These are phyloP conservation scores for Penicillium simplicissimum DNA, from an alignment of 495 filamentous ascomycete species.

Conservation along the genomic window DNA sequence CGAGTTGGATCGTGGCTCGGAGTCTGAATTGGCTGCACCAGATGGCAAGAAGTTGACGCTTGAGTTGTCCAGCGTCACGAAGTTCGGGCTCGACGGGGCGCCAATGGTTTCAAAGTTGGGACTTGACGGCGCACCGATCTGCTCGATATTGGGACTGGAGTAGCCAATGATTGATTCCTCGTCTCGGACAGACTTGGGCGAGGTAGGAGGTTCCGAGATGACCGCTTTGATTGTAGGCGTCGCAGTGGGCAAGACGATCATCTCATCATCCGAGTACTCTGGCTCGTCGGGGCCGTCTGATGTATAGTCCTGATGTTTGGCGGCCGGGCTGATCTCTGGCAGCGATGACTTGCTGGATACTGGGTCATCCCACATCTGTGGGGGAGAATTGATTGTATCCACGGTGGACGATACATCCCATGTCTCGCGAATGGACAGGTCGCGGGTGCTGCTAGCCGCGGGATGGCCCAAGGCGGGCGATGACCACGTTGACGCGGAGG, in stretches of 20 bases:
- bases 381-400: slow-evolving; percentile 42
- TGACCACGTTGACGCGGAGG: slow-evolving; percentile 27
- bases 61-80: slow-evolving; percentile 45
- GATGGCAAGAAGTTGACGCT: slow-evolving; percentile 43
- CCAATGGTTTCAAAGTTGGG: slow-evolving; percentile 46
- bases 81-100: slow-evolving; percentile 48
- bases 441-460: slow-evolving; percentile 33
- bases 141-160: slow-evolving; percentile 47
- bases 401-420: slow-evolving; percentile 48
- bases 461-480: slow-evolving; percentile 34
- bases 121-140: slow-evolving; percentile 47
- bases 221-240: slow-evolving; percentile 48
- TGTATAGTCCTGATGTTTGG: slow-evolving; percentile 25
- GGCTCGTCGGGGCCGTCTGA: slow-evolving; percentile 27
- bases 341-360: slow-evolving; percentile 46
- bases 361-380: slow-evolving; percentile 48
- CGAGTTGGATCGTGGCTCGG: slow-evolving; percentile 44
- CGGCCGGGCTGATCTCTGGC: slow-evolving; percentile 30
- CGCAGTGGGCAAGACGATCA: slow-evolving; percentile 34
- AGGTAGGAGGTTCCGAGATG: slow-evolving; percentile 31
- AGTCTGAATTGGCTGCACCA: slow-evolving; percentile 39
- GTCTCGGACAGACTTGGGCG: slow-evolving; percentile 18
- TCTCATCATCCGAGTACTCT: slow-evolving; percentile 44
- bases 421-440: slow-evolving; percentile 35
- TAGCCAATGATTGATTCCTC: slow-evolving; percentile 28